Percentiles rank a stretch among this genome's conserved stretches.
Evolutionary conservation across 768 basidiomycete species (phyloP).

Genomic region (Mycena capillaripes): DNA sequence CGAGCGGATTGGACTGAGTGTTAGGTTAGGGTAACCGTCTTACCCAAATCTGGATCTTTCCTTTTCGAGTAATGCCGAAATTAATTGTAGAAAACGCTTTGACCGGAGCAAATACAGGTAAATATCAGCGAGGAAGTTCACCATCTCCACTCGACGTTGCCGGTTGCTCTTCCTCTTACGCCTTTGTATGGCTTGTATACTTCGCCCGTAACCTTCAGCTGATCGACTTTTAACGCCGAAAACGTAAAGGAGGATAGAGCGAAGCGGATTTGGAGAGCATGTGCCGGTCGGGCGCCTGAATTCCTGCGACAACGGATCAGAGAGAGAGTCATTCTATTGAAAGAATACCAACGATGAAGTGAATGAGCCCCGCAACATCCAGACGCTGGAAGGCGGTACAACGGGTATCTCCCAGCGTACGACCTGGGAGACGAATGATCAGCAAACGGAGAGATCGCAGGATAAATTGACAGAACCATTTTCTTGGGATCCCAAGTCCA

Average conservation of each 20-base stretch:
- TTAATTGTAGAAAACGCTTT: not conserved
- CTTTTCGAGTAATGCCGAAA: not conserved
- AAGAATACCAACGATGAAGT: slow-evolving; percentile 65
- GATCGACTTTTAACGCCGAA: slow-evolving; percentile 88
- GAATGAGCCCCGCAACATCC: slow-evolving; percentile 86
- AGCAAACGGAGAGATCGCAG: slow-evolving; percentile 9
- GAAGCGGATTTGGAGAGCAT: slow-evolving; percentile 80
- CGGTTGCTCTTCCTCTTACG: slow-evolving; percentile 77
- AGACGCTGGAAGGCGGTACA: slow-evolving; percentile 75
- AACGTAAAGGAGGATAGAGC: slow-evolving; percentile 80
- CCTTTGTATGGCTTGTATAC: slow-evolving; percentile 94
- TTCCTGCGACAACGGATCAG: slow-evolving; percentile 39
- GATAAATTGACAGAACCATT: slow-evolving; percentile 58
- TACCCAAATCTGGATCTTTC: too few species aligned
- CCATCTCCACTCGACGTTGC: slow-evolving; percentile 80
- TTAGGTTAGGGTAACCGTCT: too few species aligned
- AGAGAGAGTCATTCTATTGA: not conserved
- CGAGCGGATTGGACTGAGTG: too few species aligned
- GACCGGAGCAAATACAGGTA: not conserved
- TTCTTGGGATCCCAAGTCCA: slow-evolving; percentile 86
- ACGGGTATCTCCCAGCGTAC: slow-evolving; percentile 85
- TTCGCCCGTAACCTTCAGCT: slow-evolving; percentile 85
- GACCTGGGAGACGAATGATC: slow-evolving; percentile 54
- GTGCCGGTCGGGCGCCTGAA: slow-evolving; percentile 73
- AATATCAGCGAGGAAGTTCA: slow-evolving; percentile 37